Evolutionary conservation across 164 flowering plant genomes (phyloP).

Genomic region (Malania oleifera): DNA sequence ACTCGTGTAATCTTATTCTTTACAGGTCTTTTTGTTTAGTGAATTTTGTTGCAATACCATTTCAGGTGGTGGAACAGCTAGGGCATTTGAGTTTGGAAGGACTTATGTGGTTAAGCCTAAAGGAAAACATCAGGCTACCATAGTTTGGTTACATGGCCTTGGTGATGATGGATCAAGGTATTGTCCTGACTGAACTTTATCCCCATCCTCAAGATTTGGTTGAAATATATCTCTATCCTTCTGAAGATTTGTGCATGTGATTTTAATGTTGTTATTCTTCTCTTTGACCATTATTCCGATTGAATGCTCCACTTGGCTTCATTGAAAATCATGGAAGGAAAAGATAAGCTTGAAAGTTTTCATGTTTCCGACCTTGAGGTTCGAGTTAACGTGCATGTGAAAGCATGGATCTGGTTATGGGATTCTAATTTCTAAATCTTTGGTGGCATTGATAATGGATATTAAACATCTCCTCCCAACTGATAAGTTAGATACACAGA

Average conservation of each 20-base stretch:
- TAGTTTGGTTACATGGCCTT: slow-evolving; percentile 10
- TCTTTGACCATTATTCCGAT: background rate
- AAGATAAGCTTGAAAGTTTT: no score
- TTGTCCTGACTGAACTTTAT: background rate
- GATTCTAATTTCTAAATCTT: no score
- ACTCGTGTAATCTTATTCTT: background rate
- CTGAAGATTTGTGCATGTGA: no score
- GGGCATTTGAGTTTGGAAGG: slow-evolving; percentile 5
- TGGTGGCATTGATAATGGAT: no score
- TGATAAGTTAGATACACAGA: background rate
- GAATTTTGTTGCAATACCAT: background rate
- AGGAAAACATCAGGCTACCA: slow-evolving; percentile 3
- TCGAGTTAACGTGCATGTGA: no score
- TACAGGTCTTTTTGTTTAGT: background rate
- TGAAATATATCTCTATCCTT: no score
- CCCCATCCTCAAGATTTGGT: no score
- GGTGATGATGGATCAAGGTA: slow-evolving; percentile 10
- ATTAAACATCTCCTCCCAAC: background rate
- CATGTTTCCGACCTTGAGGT: no score
- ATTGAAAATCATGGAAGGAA: background rate
- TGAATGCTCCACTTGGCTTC: background rate
- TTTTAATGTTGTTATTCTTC: background rate
- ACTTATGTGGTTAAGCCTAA: slow-evolving; percentile 8
- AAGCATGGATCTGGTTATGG: no score
- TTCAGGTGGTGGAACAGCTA: slow-evolving; percentile 8